Conservation (phyloP, 129 eudicot species). For the Helianthus tuberosus region DNA sequence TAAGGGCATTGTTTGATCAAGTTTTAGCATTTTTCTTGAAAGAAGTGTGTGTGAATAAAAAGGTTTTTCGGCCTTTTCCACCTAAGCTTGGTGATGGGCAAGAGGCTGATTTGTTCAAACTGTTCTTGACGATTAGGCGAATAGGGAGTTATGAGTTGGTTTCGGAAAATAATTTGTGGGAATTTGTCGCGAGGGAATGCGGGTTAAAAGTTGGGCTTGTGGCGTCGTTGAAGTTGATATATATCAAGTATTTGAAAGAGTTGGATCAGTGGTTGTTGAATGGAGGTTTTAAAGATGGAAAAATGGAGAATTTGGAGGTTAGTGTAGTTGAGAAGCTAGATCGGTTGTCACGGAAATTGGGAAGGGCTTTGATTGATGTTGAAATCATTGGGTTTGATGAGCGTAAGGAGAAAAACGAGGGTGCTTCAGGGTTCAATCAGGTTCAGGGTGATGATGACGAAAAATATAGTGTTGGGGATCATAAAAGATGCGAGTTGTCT, state of each 20-base stretch:
- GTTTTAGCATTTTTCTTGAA: constrained; percentile 55
- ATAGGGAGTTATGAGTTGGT: constrained; percentile 71
- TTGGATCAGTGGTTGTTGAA: constrained; percentile 65
- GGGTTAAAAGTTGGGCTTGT: constrained; percentile 40
- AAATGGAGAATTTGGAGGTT: constrained; percentile 30
- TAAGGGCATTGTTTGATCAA: constrained; percentile 72
- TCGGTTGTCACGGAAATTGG: constrained; percentile 48
- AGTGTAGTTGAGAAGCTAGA: constrained; percentile 51
- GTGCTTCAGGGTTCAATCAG: constrained; percentile 24
- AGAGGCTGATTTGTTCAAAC: constrained; percentile 66
- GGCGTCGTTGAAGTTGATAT: constrained; percentile 60
- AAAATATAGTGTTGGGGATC: constrained; percentile 12
- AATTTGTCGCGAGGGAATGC: constrained; percentile 65
- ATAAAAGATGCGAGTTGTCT: constrained; percentile 21
- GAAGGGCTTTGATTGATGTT: constrained; percentile 14
- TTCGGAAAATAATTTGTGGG: constrained; percentile 66
- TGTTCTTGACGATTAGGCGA: constrained; percentile 65
- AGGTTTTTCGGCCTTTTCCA: constrained; percentile 59
- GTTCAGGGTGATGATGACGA: constrained; percentile 25
- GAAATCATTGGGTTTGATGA: constrained; percentile 30
- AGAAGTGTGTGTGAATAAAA: constrained; percentile 47
- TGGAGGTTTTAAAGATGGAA: constrained; percentile 37
- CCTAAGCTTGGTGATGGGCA: constrained; percentile 68
- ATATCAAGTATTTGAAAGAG: constrained; percentile 65
- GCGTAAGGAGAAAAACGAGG: constrained; percentile 20